A percentile compares a stretch with the other conserved stretches of the same genome.
These are phyloP conservation scores for Cladosporium sp. DNA, from an alignment of 2,329 filamentous ascomycete species.

Conservation along the genomic window DNA sequence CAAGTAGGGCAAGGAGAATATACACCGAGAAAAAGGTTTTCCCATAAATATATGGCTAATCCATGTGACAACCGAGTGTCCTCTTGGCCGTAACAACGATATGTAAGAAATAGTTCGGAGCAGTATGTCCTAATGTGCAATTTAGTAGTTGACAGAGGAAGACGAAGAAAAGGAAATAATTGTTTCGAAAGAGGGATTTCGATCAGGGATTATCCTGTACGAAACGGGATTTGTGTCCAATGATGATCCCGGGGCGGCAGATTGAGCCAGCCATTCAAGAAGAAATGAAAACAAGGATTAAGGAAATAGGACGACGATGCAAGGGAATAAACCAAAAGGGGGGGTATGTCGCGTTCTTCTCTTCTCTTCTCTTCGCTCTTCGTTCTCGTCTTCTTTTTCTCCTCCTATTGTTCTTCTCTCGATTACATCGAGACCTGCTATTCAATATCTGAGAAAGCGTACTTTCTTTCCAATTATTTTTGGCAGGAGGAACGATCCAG, in stretches of 20 bases:
- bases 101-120: neutral
- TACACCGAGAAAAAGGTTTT: no score
- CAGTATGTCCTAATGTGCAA: neutral
- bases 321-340: conserved; percentile 1
- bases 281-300: neutral
- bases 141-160: neutral
- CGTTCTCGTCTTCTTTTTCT: neutral
- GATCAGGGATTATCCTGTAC: neutral
- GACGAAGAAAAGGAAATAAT: neutral
- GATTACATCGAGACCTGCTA: neutral
- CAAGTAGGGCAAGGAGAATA: no score
- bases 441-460: neutral
- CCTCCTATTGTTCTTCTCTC: no score
- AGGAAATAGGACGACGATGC: neutral
- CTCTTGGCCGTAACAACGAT: neutral
- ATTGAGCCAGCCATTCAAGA: neutral
- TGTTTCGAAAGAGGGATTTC: neutral
- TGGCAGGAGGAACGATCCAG: neutral
- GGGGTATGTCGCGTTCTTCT: neutral
- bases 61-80: no score
- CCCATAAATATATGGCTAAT: no score
- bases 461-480: neutral
- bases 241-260: neutral
- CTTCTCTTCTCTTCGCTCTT: neutral
- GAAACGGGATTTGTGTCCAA: neutral